Base-by-base conservation (phyloP, 1,139 yeast species). In the Candida albicans region DNA sequence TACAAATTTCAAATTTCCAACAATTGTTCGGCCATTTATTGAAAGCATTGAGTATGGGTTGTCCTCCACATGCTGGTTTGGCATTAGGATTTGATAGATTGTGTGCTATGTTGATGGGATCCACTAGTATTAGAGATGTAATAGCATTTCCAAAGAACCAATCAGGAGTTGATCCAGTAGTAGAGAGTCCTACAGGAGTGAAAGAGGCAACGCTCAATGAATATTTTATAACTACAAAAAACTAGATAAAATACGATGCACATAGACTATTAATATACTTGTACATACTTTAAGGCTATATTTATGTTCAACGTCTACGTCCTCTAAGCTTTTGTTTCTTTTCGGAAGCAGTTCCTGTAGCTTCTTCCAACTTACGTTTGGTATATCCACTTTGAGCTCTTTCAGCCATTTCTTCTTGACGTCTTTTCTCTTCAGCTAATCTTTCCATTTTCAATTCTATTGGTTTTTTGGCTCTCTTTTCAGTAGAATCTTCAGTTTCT, bases 41-140 rank as follows among this genome's bases (percentile, higher is more conserved):
- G 29, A 72, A 75, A 37, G 97, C 96, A 0, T 78, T 93, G 47
- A 79, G 81, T 36, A 82, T 87, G 68, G 99, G 99, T 1, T 90
- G 98, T 58, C 99, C 99, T 0, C 99, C 99, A 0, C 99, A 93
- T 67, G 97, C 98, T 2, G 99, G 99, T 0, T 72, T 93, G 41
- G 99, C 99, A 0, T 72, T 93, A 43, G 99, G 99, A 0, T 87
- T 93, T 54, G 99, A 93, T 62, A 73, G 99, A 49, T 71, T 93
- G 71, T 84, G 95, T 57, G 95, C 99, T 1, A 89, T 93, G 91
- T 62, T 93, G 32, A 68, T 84, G 18, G 95, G 90, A 1, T 75
- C 85, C 27, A 58, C 72, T 4, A 86, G 88, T 51, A 90, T 93
- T 35, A 70, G 97, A 53, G 97, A 93, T 59, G 99, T 93, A 2